These are phyloP conservation scores for Sarocladiaceae sp. DNA, from an alignment of 2,329 filamentous ascomycete species.

Conservation along the genomic window DNA sequence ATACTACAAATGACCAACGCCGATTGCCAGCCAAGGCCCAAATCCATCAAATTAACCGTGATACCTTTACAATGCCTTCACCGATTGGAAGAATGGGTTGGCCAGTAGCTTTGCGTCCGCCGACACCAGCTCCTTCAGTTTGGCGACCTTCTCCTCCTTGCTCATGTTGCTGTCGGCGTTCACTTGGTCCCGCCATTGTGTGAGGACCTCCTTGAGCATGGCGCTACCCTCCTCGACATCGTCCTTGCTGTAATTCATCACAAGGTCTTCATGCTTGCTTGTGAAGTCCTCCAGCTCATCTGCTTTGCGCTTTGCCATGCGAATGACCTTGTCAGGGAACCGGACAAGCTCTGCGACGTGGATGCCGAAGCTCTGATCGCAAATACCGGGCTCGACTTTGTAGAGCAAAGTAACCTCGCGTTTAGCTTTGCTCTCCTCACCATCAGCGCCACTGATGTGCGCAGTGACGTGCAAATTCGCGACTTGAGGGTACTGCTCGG, in stretches of 20 bases:
- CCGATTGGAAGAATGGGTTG: conserved; percentile 68
- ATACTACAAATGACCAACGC: not conserved
- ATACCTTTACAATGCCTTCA: conserved; percentile 48
- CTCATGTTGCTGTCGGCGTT: conserved; percentile 51
- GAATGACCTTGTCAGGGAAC: conserved; percentile 94
- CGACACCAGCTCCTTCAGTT: conserved; percentile 75
- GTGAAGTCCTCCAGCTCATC: conserved; percentile 97
- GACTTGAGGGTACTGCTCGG: conserved; percentile 81
- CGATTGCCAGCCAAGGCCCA: not conserved
- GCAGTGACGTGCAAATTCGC: conserved; percentile 94
- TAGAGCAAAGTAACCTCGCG: conserved; percentile 93
- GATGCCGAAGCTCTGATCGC: conserved; percentile 96
- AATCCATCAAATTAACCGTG: too few relatives aligned
- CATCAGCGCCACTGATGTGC: conserved; percentile 64
- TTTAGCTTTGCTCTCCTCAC: conserved; percentile 44
- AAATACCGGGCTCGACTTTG: conserved; percentile 92
- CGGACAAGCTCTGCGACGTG: conserved; percentile 95
- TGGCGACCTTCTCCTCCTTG: conserved; percentile 71
- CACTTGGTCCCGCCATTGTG: conserved; percentile 80
- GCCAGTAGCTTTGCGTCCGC: conserved; percentile 61
- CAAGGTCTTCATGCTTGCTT: conserved; percentile 63
- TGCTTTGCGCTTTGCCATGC: conserved; percentile 98
- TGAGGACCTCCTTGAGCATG: conserved; percentile 76
- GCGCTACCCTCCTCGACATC: conserved; percentile 87
- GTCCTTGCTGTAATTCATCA: conserved; percentile 66